A percentile compares a stretch with the other conserved stretches of the same genome.
phyloP scores from a whole-genome alignment of 768 basidiomycete species.

The Mycena rebaudengoi region DNA sequence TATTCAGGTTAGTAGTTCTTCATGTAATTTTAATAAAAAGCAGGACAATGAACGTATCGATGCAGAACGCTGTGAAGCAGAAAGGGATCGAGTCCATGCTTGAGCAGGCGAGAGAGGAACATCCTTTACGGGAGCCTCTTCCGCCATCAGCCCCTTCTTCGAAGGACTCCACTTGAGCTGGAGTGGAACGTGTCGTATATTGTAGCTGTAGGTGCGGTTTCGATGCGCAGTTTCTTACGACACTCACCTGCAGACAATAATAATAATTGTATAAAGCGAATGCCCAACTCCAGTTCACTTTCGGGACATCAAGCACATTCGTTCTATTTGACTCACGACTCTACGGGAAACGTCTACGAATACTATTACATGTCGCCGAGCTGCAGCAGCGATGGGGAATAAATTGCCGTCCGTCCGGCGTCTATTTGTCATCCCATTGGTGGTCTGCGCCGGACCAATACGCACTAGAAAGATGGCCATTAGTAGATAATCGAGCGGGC shows the following conservation, averaged over 20 bases:
- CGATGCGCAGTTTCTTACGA: neutral
- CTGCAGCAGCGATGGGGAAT: no score
- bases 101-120: slow-evolving; percentile 81
- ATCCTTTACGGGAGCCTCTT: slow-evolving; percentile 73
- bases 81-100: slow-evolving; percentile 81
- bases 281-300: neutral
- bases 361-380: neutral
- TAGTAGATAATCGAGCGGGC: neutral
- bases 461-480: neutral
- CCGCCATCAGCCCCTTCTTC: slow-evolving; percentile 42
- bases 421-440: slow-evolving; percentile 19
- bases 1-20: slow-evolving; percentile 69
- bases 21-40: neutral
- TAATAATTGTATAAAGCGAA: neutral
- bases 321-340: no score
- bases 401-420: neutral
- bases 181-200: neutral
- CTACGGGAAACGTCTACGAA: neutral
- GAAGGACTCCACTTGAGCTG: slow-evolving; percentile 22
- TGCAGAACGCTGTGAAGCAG: slow-evolving; percentile 80
- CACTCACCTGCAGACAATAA: neutral
- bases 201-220: slow-evolving; percentile 14
- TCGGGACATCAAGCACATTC: no score
- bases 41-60: neutral
- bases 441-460: slow-evolving; percentile 24